Evolutionary conservation across 495 filamentous ascomycete species (phyloP).

Genomic region (Neohortaea acidophila): DNA sequence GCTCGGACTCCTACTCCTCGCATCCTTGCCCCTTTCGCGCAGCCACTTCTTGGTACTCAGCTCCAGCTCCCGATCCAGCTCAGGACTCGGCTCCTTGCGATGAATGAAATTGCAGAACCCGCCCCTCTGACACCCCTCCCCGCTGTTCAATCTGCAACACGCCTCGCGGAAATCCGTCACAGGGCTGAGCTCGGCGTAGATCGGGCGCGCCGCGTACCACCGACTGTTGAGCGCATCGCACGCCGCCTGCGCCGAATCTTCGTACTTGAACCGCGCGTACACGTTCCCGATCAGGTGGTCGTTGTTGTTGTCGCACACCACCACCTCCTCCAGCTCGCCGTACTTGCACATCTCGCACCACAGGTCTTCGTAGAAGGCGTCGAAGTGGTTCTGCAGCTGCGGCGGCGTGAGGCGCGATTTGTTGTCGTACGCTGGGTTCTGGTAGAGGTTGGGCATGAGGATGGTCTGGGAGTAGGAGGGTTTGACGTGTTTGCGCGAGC

Average conservation of each 20-base stretch:
- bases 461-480: constrained; percentile 95
- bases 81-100: constrained; percentile 76
- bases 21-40: constrained; percentile 68
- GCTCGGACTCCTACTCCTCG: constrained; percentile 50
- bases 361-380: constrained; percentile 98
- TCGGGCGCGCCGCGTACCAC: constrained; percentile 94
- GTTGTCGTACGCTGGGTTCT: constrained; percentile 94
- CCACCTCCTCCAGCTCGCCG: constrained; percentile 32
- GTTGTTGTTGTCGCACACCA: constrained; percentile 61
- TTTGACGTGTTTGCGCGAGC: constrained; percentile 96
- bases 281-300: constrained; percentile 98
- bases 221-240: constrained; percentile 87
- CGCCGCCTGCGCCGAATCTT: constrained; percentile 82
- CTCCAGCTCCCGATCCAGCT: constrained; percentile 77
- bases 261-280: constrained; percentile 99
- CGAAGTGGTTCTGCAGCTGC: constrained; percentile 97
- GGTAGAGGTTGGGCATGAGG: constrained; percentile 95
- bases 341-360: constrained; percentile 83
- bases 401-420: constrained; percentile 77
- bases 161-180: constrained; percentile 98
- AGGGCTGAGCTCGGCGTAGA: constrained; percentile 93
- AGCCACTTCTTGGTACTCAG: constrained; percentile 93
- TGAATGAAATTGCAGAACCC: constrained; percentile 99
- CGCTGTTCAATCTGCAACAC: constrained; percentile 85
- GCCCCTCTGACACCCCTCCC: constrained; percentile 87